These are phyloP conservation scores for Platanus orientalis DNA, from an alignment of 164 flowering plant genomes.

Conservation along the genomic window DNA sequence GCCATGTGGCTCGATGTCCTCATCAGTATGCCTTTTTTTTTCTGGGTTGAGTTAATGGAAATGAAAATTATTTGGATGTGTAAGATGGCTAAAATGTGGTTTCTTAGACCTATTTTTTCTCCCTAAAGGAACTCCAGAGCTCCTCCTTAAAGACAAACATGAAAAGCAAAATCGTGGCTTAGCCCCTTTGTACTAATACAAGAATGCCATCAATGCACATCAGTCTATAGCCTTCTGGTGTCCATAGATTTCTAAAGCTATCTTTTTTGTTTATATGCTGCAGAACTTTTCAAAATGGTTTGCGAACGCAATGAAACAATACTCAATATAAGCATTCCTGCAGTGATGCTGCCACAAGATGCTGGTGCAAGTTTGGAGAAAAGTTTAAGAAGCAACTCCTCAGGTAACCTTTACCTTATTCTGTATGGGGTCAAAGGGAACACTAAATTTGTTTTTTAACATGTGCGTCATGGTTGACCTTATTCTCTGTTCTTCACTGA, in stretches of 20 bases:
- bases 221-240: no score
- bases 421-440: background rate
- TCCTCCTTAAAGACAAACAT: no score
- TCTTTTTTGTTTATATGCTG: constrained; percentile 11
- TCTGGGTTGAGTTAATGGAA: no score
- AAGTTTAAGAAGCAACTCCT: constrained; percentile 37
- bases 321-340: constrained; percentile 68
- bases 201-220: no score
- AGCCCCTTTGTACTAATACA: no score
- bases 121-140: no score
- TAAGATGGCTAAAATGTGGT: no score
- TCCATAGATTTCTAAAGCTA: background rate
- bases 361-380: constrained; percentile 73
- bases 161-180: no score
- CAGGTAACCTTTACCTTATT: constrained; percentile 40
- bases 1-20: no score
- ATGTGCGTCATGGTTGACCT: background rate
- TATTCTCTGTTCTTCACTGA: background rate
- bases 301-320: constrained; percentile 83
- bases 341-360: constrained; percentile 94
- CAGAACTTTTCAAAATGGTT: constrained; percentile 98
- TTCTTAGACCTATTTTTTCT: no score
- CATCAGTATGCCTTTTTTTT: no score
- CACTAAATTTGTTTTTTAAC: background rate
- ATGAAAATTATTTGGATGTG: no score